Evolutionary conservation across 345 rosid species (phyloP), one percentile per base, ranked within the genome.

Genomic region (Hibiscus trionum): DNA sequence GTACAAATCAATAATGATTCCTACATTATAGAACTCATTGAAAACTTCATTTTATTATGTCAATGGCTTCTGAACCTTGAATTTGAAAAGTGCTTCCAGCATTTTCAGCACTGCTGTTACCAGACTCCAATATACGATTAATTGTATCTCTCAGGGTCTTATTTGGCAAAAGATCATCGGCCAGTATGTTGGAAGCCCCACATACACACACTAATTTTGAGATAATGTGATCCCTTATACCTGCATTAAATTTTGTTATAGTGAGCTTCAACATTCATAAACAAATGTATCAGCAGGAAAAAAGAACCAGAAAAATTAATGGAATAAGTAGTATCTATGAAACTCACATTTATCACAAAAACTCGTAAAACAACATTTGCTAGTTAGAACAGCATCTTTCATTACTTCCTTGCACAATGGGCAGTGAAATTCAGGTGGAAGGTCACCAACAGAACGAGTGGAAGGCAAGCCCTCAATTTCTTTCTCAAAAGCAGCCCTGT

Each of bases 401-500:
- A 95, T 90, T 27, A 95, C 97, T 81, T 87, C 88, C 80, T 85
- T 96, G 88, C 99, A 96, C 80, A 93, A 77, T 7, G 97, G 98
- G 67, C 99, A 96, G 74, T 88, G 93, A 72, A 96, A 87, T 80
- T 96, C 99, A 29, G 97, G 97, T 2, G 99, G 98, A 80, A 96
- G 91, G 77, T 96, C 99, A 65, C 99, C 96, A 73, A 91, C 87
- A 75, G 90, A 77, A 33, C 97, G 90, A 8, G 93, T 87, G 46
- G 99, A 88, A 77, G 99, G 96, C 69, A 96, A 76, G 60, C 98
- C 99, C 78, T 92, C 96, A 75, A 93, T 88, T 77, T 84, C 98
- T 79, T 77, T 96, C 86, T 96, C 99, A 84, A 96, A 96, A 72
- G 97, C 99, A 82, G 91, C 99, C 85, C 98, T 96, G 83, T 61